These are phyloP conservation scores for Penicillium sp. DNA, from an alignment of 2,329 filamentous ascomycete species.

Conservation along the genomic window DNA sequence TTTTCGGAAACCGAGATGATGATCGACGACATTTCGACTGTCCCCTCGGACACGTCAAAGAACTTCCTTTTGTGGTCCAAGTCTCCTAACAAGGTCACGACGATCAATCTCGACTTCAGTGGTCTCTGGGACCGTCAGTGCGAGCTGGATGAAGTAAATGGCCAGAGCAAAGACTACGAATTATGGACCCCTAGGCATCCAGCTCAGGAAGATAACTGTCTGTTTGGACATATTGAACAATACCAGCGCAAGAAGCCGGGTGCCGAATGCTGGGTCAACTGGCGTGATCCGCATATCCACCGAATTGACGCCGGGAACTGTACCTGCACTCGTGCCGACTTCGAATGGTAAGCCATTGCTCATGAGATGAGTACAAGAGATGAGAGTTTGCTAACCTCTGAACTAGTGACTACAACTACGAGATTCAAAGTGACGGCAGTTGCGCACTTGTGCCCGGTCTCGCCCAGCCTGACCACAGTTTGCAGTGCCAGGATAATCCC, in stretches of 20 bases:
- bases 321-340: constrained; percentile 79
- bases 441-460: constrained; percentile 77
- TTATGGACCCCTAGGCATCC: constrained; percentile 88
- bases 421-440: constrained; percentile 72
- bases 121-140: constrained; percentile 73
- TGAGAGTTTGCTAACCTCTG: constrained; percentile 13
- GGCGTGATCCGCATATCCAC: constrained; percentile 68
- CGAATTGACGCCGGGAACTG: constrained; percentile 68
- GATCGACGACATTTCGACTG: constrained; percentile 79
- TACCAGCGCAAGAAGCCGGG: constrained; percentile 89
- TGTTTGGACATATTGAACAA: constrained; percentile 86
- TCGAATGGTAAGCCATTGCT: constrained; percentile 71
- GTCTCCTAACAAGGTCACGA: constrained; percentile 56
- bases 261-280: constrained; percentile 77
- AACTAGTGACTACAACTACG: constrained; percentile 84
- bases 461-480: constrained; percentile 59
- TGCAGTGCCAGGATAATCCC: constrained; percentile 62
- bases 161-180: constrained; percentile 68
- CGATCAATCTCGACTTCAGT: constrained; percentile 86
- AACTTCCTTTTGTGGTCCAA: constrained; percentile 89
- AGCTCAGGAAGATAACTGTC: constrained; percentile 71
- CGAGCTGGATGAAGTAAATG: constrained; percentile 61
- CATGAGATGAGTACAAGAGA: too few relatives aligned
- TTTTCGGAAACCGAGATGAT: constrained; percentile 72
- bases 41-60: constrained; percentile 82